These are phyloP conservation scores for Globisporangium cylindrosporum DNA, from an alignment of 352 stramenopile genomes.

Conservation along the genomic window DNA sequence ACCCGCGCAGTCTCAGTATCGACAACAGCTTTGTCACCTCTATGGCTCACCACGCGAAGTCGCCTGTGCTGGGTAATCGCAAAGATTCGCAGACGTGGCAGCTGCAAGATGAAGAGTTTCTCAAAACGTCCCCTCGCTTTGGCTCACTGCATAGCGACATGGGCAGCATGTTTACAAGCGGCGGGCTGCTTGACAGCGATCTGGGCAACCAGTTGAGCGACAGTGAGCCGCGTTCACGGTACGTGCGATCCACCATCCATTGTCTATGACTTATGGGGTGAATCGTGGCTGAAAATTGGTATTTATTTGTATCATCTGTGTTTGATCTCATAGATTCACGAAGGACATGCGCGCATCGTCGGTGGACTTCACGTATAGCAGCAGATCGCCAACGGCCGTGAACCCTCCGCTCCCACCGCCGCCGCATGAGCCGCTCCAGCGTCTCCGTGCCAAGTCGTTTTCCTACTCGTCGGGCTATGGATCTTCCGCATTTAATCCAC, in stretches of 20 bases:
- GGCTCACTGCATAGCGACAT: slow-evolving; percentile 19
- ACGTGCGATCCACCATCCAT: neutral
- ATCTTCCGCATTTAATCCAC: slow-evolving; percentile 31
- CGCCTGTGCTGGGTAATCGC: slow-evolving; percentile 48
- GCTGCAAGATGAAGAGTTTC: slow-evolving; percentile 63
- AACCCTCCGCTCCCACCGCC: slow-evolving; percentile 67
- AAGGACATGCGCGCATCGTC: slow-evolving; percentile 76
- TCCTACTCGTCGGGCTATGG: slow-evolving; percentile 70
- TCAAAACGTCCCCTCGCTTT: slow-evolving; percentile 53
- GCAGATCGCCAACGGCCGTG: slow-evolving; percentile 32
- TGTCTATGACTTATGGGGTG: neutral
- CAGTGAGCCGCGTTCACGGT: slow-evolving; percentile 16
- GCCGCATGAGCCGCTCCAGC: slow-evolving; percentile 54
- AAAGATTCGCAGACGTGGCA: slow-evolving; percentile 71
- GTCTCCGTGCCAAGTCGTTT: slow-evolving; percentile 71
- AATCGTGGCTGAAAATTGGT: slow-evolving; percentile 1
- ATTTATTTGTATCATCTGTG: neutral
- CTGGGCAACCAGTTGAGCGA: slow-evolving; percentile 19
- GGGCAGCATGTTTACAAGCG: slow-evolving; percentile 12
- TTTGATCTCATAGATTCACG: slow-evolving; percentile 21
- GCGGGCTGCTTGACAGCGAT: slow-evolving; percentile 10
- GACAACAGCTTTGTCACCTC: slow-evolving; percentile 33
- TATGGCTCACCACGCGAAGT: slow-evolving; percentile 46
- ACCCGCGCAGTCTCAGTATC: slow-evolving; percentile 41
- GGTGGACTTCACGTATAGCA: slow-evolving; percentile 66